Evolutionary conservation across 2,329 filamentous ascomycete species (phyloP), one percentile per base, ranked within the genome.

Genomic region (Fusarium equiseti): DNA sequence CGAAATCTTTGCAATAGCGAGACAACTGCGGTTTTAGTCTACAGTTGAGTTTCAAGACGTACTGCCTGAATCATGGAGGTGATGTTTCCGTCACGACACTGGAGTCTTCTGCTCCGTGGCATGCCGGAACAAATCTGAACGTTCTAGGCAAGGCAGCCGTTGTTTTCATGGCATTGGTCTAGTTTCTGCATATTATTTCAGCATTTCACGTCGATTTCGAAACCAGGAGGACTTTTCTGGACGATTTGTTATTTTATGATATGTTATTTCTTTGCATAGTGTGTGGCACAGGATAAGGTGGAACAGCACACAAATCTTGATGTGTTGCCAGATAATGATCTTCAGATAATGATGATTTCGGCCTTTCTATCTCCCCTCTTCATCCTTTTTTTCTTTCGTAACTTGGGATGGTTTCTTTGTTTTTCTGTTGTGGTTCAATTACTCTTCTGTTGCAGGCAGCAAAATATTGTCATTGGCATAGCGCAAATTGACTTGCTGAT

Each of bases 251-350:
- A 32, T 12, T 66, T 32, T 56, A 55, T 46, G 31, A 42, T 45
- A 59, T 52, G 59, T 42, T 52, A 53, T 57, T 40, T 35, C 35
- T 55, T 71, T 60, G 20, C 32, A 51, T 26, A 45, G 50, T 44
- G 57, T 44, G 57, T 54, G 50, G 49, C 64, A 61, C 54, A 65
- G 29, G 54, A 54, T 61, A 61, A 66, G 72, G 72, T 63, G 73
- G 52, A 71, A 75, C 73, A 75, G 72, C 29, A 73, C 72, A 72
- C 68, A 63, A 59, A 49, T 57, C 56, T 43, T 26, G 63, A 54
- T 38, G 46, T 50, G 44, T 62, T 61, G 45, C 35, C 31, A 35
- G 38, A 40, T 43, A 29, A 42, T 45, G 18, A 43, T 66, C 40
- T 51, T 44, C 44, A 46, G 48, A 59, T 70, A 51, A 54, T 70